Percentiles rank a stretch among this genome's conserved stretches.
These are phyloP conservation scores for Sequoiadendron giganteum DNA, from an alignment of 75 land plant genomes.

Conservation along the genomic window DNA sequence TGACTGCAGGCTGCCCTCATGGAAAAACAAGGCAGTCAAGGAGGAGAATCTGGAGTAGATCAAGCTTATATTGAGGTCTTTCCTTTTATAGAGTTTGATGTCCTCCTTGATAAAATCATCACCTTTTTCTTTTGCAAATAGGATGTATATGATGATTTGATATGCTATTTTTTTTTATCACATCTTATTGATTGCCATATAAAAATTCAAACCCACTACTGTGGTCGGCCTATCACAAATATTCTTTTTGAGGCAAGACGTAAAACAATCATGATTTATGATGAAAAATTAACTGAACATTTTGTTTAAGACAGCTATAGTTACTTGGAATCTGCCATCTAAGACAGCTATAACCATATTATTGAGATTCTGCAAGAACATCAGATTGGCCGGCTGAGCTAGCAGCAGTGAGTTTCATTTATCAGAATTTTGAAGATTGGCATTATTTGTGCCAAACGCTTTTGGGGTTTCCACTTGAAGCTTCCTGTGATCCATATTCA, in stretches of 20 bases:
- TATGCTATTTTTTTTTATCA: neutral
- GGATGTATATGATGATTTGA: neutral
- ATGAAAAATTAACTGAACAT: neutral
- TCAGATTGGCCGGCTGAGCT: neutral
- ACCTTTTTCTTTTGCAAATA: neutral
- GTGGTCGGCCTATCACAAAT: neutral
- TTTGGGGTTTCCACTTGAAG: no score
- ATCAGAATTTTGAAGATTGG: neutral
- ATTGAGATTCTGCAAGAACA: no score
- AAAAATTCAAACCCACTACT: neutral
- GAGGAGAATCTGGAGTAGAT: slow-evolving; percentile 12
- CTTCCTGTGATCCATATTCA: neutral
- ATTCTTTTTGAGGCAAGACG: neutral
- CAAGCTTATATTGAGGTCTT: slow-evolving; percentile 13
- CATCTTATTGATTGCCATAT: neutral
- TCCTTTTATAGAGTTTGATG: neutral
- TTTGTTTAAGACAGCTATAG: no score
- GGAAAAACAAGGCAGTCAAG: slow-evolving; percentile 12
- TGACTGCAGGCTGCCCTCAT: slow-evolving; percentile 5
- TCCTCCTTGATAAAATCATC: neutral
- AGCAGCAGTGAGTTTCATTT: neutral
- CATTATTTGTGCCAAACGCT: neutral
- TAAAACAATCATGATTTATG: neutral
- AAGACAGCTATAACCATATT: no score
- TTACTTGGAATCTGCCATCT: no score